Percentiles rank a stretch among this genome's conserved stretches.
Evolutionary conservation across 129 eudicot genomes (phyloP).

Genomic region (Cynara cardunculus): DNA sequence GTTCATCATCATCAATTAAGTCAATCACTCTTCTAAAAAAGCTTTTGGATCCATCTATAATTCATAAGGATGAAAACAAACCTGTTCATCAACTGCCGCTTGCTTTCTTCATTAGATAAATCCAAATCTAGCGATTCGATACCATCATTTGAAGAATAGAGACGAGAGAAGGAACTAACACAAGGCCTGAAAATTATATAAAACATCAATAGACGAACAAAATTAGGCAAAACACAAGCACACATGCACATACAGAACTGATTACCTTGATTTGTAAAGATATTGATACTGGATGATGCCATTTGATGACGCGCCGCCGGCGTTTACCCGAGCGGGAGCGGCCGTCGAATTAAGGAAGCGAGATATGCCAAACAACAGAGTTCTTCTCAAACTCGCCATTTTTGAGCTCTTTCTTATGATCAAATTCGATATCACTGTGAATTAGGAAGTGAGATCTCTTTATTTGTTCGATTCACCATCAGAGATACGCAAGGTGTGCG

Average conservation of each 20-base stretch:
- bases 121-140: conserved; percentile 40
- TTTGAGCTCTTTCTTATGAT: neutral
- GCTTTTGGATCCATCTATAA: neutral
- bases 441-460: neutral
- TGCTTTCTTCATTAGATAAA: conserved; percentile 69
- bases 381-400: conserved; percentile 65
- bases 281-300: conserved; percentile 4
- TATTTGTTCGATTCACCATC: conserved; percentile 9
- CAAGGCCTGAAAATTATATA: conserved; percentile 34
- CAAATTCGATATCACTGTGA: neutral
- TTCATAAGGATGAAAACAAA: conserved; percentile 5
- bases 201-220: conserved; percentile 9
- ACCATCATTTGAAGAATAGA: conserved; percentile 31
- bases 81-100: conserved; percentile 63
- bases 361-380: conserved; percentile 40
- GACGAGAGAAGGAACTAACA: conserved; percentile 31
- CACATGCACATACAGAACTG: neutral
- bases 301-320: conserved; percentile 17
- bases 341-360: conserved; percentile 38
- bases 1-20: neutral
- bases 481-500: conserved; percentile 3
- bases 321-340: conserved; percentile 12
- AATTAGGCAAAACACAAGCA: neutral
- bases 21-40: neutral
- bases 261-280: conserved; percentile 29